Evolutionary conservation across 2,329 filamentous ascomycete genomes (phyloP).

Genomic region (Colletotrichum sp.): DNA sequence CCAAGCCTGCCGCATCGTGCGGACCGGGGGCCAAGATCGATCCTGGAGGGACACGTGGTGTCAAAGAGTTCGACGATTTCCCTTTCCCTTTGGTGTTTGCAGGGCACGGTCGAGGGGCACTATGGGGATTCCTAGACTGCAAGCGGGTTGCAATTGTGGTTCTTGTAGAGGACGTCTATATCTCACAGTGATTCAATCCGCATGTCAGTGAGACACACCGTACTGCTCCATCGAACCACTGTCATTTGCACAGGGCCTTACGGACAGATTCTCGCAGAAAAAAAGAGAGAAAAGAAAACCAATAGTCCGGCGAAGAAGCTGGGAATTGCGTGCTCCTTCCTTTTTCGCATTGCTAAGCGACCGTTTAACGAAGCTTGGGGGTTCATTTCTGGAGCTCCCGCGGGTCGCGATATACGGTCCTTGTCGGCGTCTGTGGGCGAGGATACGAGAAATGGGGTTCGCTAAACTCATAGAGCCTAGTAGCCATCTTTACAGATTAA

Average conservation of each 20-base stretch:
- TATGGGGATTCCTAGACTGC: not conserved
- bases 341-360: not conserved
- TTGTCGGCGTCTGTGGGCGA: not conserved
- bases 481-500: not conserved
- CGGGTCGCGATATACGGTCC: not conserved
- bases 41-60: slow-evolving; percentile 12
- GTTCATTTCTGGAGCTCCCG: not conserved
- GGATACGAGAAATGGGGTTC: slow-evolving; percentile 8
- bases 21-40: not conserved
- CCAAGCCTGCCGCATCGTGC: not conserved
- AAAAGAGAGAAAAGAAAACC: not conserved
- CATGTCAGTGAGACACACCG: not conserved
- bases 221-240: not conserved
- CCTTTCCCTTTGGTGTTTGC: not conserved
- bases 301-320: not conserved
- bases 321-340: not conserved
- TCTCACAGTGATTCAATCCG: not conserved
- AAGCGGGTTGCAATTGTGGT: not conserved
- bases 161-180: not conserved
- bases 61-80: not conserved
- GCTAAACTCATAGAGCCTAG: not conserved
- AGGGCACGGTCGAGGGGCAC: not conserved
- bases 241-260: not conserved
- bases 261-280: not conserved
- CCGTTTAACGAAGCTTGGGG: not conserved